These are phyloP conservation scores for Pseudozyma thailandica DNA, from an alignment of 1,284 basidiomycete species.

Conservation along the genomic window DNA sequence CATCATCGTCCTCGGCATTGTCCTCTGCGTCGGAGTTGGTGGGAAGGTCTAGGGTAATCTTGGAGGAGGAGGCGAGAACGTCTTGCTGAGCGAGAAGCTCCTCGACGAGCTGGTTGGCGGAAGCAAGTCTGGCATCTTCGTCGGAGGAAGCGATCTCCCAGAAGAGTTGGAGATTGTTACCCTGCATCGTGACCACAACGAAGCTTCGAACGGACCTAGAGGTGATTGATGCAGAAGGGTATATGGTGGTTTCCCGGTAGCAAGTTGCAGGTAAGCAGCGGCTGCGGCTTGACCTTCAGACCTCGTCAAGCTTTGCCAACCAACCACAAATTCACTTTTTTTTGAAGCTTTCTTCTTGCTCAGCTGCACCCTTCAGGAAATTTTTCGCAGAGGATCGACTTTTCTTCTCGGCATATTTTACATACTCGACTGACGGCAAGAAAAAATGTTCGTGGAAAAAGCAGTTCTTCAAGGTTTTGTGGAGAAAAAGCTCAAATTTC, in stretches of 20 bases:
- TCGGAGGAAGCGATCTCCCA: constrained; percentile 90
- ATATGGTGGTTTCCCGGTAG: background rate
- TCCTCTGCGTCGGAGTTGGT: constrained; percentile 67
- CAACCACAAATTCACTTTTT: background rate
- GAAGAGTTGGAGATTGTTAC: constrained; percentile 83
- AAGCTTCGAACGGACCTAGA: background rate
- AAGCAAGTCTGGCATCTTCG: constrained; percentile 81
- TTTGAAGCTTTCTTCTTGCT: background rate
- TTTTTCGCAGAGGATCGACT: background rate
- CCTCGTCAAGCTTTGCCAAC: background rate
- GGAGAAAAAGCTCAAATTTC: constrained; percentile 8
- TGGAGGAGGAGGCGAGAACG: constrained; percentile 41
- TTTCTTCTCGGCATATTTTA: background rate
- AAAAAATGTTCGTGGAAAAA: no score
- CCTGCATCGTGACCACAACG: constrained; percentile 73
- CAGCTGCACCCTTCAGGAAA: constrained; percentile 1
- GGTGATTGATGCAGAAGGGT: background rate
- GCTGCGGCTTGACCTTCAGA: no score
- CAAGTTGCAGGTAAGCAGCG: background rate
- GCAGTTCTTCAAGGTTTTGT: constrained; percentile 11
- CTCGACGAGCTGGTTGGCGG: constrained; percentile 83
- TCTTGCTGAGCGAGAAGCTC: constrained; percentile 71
- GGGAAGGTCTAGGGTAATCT: constrained; percentile 42
- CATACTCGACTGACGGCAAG: no score
- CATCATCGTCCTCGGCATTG: constrained; percentile 54